Conservation (phyloP, 2,329 filamentous ascomycete genomes). For the Parasarocladium wereldwijsianum region DNA sequence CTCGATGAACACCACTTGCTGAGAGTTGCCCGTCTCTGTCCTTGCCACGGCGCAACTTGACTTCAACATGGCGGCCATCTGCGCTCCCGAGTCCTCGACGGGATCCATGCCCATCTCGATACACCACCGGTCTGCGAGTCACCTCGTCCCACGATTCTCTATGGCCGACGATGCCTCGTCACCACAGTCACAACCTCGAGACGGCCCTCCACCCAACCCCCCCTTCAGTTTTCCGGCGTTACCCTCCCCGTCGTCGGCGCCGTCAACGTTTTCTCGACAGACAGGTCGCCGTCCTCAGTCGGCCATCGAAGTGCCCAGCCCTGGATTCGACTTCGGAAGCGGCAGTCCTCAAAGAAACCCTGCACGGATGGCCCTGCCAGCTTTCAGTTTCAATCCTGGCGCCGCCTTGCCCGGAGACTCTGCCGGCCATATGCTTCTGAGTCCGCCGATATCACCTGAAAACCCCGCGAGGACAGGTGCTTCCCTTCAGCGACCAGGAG, state of each 20-base stretch:
- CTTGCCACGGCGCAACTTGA: slow-evolving; percentile 34
- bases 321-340: slow-evolving; percentile 13
- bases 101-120: slow-evolving; percentile 13
- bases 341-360: slow-evolving; percentile 14
- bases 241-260: slow-evolving; percentile 48
- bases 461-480: slow-evolving; percentile 30
- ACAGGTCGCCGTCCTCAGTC: slow-evolving; percentile 37
- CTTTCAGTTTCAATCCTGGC: slow-evolving; percentile 42
- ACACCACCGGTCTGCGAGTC: slow-evolving; percentile 12
- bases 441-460: slow-evolving; percentile 39
- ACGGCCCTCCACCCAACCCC: slow-evolving; percentile 40
- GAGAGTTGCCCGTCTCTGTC: slow-evolving; percentile 27
- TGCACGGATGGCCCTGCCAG: slow-evolving; percentile 29
- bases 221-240: slow-evolving; percentile 46
- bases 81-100: slow-evolving; percentile 20
- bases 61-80: slow-evolving; percentile 27
- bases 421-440: slow-evolving; percentile 24
- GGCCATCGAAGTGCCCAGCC: slow-evolving; percentile 29
- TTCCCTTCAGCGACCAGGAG: slow-evolving; percentile 40
- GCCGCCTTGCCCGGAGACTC: slow-evolving; percentile 18
- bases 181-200: slow-evolving; percentile 4
- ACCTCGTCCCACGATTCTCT: slow-evolving; percentile 10
- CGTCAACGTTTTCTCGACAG: slow-evolving; percentile 31
- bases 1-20: slow-evolving; percentile 24
- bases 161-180: slow-evolving; percentile 8